Conservation (phyloP, 2,329 filamentous ascomycete species). For the Paecilomyces niveus region DNA sequence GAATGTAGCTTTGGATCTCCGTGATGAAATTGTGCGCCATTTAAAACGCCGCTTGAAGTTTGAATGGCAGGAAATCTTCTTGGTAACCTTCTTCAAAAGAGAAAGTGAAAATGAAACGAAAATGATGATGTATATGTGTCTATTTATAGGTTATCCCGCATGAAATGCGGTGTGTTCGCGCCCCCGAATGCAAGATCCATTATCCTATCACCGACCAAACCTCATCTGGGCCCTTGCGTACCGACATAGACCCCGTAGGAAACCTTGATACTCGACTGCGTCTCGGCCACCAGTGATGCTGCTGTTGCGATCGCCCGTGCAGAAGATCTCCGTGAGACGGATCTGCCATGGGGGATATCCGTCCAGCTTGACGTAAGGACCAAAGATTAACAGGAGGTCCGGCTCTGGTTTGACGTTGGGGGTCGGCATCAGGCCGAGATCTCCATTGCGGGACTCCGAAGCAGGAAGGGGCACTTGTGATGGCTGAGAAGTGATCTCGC, state of each 20-base stretch:
- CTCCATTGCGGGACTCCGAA: constrained; percentile 4
- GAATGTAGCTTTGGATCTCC: not conserved
- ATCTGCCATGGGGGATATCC: constrained; percentile 98
- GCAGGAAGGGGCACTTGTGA: constrained; percentile 7
- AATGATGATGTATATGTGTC: not conserved
- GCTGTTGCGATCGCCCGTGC: constrained; percentile 40
- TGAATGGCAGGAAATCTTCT: not conserved
- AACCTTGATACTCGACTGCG: constrained; percentile 84
- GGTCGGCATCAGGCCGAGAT: constrained; percentile 1
- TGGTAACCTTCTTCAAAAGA: not conserved
- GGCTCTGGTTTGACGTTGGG: constrained; percentile 72
- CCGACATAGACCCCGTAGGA: constrained; percentile 74
- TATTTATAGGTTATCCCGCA: not conserved
- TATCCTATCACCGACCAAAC: constrained; percentile 52
- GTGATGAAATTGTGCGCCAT: not conserved
- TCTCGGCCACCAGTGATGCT: constrained; percentile 30
- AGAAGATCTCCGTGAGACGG: constrained; percentile 87
- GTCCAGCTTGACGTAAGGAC: constrained; percentile 72
- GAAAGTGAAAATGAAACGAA: not conserved
- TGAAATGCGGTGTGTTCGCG: not conserved
- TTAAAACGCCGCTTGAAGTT: not conserved
- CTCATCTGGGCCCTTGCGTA: constrained; percentile 86
- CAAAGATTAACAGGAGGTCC: constrained; percentile 81
- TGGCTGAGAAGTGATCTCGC: constrained; percentile 42
- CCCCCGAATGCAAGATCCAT: not conserved